These are phyloP conservation scores for Agaricus sinodeliciosus DNA, from an alignment of 768 basidiomycete species.

Conservation along the genomic window DNA sequence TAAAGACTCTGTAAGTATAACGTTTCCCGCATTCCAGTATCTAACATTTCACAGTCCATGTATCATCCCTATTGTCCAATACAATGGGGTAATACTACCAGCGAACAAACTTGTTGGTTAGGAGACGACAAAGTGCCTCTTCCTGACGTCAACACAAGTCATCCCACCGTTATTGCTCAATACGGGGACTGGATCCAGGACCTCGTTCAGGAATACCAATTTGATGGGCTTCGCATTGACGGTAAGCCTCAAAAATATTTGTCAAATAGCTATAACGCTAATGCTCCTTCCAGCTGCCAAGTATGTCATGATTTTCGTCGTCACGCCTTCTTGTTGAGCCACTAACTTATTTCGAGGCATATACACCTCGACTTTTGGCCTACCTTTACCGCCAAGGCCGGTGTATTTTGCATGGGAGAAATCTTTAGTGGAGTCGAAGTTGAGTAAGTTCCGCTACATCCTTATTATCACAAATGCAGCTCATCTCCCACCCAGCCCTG, in stretches of 20 bases:
- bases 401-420: constrained; percentile 84
- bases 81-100: constrained; percentile 61
- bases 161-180: constrained; percentile 50
- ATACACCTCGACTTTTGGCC: constrained; percentile 76
- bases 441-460: constrained; percentile 27
- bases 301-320: constrained; percentile 19
- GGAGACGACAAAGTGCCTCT: constrained; percentile 71
- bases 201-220: constrained; percentile 62
- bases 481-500: constrained; percentile 28
- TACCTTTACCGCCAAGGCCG: constrained; percentile 62
- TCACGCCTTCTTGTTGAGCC: not conserved
- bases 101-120: constrained; percentile 76
- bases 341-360: constrained; percentile 40
- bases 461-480: not conserved
- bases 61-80: constrained; percentile 80
- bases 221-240: constrained; percentile 88
- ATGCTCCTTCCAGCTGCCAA: constrained; percentile 36
- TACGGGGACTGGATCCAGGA: constrained; percentile 66
- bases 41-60: constrained; percentile 35
- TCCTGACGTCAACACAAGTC: constrained; percentile 73
- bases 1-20: constrained; percentile 44
- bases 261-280: constrained; percentile 17
- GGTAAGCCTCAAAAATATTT: constrained; percentile 25
- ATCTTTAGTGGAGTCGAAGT: constrained; percentile 53
- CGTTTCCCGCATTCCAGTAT: not conserved